Conservation (phyloP, 768 basidiomycete genomes). For the Tricholoma matsutake region DNA sequence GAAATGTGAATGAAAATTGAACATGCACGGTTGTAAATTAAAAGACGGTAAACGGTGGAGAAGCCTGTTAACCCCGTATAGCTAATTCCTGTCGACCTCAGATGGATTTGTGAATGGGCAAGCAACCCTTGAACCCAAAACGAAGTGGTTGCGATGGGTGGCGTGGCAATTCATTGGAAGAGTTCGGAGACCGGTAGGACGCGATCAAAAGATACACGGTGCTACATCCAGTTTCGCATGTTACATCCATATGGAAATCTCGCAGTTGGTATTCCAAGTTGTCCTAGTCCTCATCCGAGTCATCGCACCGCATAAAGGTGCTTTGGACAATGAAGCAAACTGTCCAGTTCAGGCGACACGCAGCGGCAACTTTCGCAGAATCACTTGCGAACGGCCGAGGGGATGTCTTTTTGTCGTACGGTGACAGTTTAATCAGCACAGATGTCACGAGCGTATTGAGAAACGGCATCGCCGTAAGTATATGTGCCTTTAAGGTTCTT, state of each 20-base stretch:
- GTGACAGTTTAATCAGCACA: not conserved
- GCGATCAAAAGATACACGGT: not conserved
- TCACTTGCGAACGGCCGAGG: not conserved
- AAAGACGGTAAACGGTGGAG: too few species aligned
- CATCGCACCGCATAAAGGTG: not conserved
- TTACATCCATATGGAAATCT: not conserved
- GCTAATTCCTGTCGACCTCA: too few species aligned
- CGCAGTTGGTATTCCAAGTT: not conserved
- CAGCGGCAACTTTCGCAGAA: not conserved
- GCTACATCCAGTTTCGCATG: not conserved
- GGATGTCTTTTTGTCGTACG: not conserved
- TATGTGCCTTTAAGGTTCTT: conserved; percentile 17
- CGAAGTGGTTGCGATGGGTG: too few species aligned
- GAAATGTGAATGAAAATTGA: too few species aligned
- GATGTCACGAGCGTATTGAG: not conserved
- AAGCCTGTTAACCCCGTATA: too few species aligned
- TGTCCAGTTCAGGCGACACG: not conserved
- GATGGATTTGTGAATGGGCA: too few species aligned
- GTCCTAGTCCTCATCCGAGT: not conserved
- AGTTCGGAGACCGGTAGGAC: not conserved
- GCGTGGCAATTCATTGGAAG: not conserved
- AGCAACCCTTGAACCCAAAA: too few species aligned
- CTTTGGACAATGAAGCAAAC: not conserved
- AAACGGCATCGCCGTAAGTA: conserved; percentile 2
- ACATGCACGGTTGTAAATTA: too few species aligned